Conservation (phyloP, 257 asterid genomes). For the Plantago ovata region DNA sequence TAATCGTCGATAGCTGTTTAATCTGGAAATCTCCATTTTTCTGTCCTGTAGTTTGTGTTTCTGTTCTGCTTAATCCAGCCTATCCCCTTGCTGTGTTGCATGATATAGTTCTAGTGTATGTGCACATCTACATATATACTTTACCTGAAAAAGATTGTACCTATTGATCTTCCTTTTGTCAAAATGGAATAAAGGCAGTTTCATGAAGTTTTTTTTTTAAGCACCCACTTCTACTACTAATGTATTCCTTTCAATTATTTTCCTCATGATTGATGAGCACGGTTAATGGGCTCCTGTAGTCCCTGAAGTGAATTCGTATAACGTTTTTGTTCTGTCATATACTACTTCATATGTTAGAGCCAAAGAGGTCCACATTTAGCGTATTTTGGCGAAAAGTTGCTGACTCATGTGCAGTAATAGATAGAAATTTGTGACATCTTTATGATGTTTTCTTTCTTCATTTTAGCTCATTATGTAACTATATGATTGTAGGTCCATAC, state of each 20-base stretch:
- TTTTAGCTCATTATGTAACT: neutral
- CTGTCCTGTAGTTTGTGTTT: slow-evolving; percentile 5
- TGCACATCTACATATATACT: neutral
- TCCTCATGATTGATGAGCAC: neutral
- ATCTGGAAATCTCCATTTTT: neutral
- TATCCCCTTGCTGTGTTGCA: no score
- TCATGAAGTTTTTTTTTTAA: neutral
- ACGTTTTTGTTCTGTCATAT: slow-evolving; percentile 1
- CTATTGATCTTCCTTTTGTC: slow-evolving; percentile 7
- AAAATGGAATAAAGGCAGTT: slow-evolving; percentile 1
- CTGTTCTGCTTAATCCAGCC: slow-evolving; percentile 2
- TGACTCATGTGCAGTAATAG: neutral
- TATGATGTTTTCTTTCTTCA: neutral
- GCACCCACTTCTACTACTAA: neutral
- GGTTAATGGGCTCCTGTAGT: neutral
- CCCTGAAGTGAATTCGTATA: slow-evolving; percentile 9
- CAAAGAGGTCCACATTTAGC: neutral
- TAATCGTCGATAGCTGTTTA: neutral
- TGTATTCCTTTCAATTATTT: neutral
- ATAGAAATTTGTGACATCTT: neutral
- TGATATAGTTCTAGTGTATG: neutral
- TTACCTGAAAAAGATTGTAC: slow-evolving; percentile 11
- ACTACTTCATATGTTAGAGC: slow-evolving; percentile 1
- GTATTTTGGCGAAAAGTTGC: neutral
- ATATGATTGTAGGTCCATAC: slow-evolving; percentile 61